Base-by-base conservation (phyloP, 192 early-diverging fungal species). In the Linnemannia schmuckeri region DNA sequence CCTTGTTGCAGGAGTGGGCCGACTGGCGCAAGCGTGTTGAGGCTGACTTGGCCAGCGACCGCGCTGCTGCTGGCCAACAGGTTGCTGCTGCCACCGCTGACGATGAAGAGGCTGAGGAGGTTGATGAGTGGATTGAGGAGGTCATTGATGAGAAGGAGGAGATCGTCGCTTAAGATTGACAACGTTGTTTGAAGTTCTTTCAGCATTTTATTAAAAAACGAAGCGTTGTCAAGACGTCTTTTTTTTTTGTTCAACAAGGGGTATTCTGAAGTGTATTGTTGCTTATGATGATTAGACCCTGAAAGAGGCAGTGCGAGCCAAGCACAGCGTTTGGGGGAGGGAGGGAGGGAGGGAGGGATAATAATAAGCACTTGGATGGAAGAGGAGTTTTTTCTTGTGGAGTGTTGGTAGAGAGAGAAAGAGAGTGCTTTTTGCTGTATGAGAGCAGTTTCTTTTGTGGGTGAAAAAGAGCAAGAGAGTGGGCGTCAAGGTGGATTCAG, bases 51-150 rank as follows among this genome's bases (percentile, higher is more conserved):
- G 89, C 92, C 70, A 87, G 89, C 18, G 95, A 94, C 54, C 90
- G 89, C 74, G 92, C 78, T 61, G 87, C 77, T 41, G 86, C 82
- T 75, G 96, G 91, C 72, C 91, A 90, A 88, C 91, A 88, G 81
- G 76, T 87, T 46, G 80, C 79, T 81, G 87, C 71, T 52, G 72
- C 85, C 22, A 78, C 82, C 47, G 89, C 91, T 70, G 93, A 92
- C 70, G 94, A 93, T 30, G 94, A 91, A 66, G 92, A 92, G 82
- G 92, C 93, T 17, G 96, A 97, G 82, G 90, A 93, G 61, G 89
- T 97, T 74, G 95, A 97, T 80, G 97, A 98, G 91, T 94, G 90
- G 91, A 92, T 97, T 68, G 97, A 97, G 90, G 96, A 96, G 88
- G 94, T 96, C 40, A 92, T 97, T 74, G 96, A 96, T 77, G 95